A percentile compares a stretch with the other conserved stretches of the same genome.
phyloP scores from a whole-genome alignment of 805 yeast species.

The Yarrowia keelungensis region DNA sequence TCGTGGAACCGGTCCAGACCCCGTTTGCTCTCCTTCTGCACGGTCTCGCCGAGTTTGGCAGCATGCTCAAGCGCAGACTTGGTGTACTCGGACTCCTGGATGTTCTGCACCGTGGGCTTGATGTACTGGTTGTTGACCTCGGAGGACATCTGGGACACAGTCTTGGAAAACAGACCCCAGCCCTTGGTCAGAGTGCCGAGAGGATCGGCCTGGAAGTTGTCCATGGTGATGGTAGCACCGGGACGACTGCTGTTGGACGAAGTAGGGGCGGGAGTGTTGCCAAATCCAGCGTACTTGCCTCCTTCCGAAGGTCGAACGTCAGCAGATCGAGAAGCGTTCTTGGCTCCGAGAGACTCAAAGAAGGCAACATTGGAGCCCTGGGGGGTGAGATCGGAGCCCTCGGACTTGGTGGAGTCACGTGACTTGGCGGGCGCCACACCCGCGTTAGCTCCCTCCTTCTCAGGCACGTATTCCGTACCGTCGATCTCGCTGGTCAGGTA shows the following conservation, averaged over 20 bases:
- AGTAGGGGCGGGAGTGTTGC: constrained; percentile 40
- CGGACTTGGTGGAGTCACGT: constrained; percentile 48
- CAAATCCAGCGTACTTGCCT: constrained; percentile 63
- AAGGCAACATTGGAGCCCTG: constrained; percentile 72
- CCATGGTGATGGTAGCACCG: constrained; percentile 42
- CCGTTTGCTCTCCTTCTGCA: constrained; percentile 83
- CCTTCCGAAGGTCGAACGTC: constrained; percentile 90
- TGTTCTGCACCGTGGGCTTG: constrained; percentile 85
- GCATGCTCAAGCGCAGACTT: constrained; percentile 89
- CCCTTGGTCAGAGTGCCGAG: constrained; percentile 89
- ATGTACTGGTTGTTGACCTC: constrained; percentile 90
- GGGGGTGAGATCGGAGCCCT: neutral
- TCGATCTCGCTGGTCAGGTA: constrained; percentile 76
- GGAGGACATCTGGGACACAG: constrained; percentile 79
- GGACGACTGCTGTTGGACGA: constrained; percentile 16
- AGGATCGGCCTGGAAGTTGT: constrained; percentile 69
- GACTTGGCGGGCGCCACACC: constrained; percentile 23
- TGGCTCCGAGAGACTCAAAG: constrained; percentile 78
- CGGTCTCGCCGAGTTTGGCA: constrained; percentile 93
- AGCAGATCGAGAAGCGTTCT: constrained; percentile 75
- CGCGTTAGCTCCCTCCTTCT: constrained; percentile 14
- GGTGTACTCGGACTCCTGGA: constrained; percentile 79
- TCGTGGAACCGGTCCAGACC: constrained; percentile 72
- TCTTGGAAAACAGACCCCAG: constrained; percentile 90
- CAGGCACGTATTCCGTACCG: constrained; percentile 63